A percentile compares a stretch with the other conserved stretches of the same genome.
These are phyloP conservation scores for Jackrogersella minutella DNA, from an alignment of 495 filamentous ascomycete genomes.

Conservation along the genomic window DNA sequence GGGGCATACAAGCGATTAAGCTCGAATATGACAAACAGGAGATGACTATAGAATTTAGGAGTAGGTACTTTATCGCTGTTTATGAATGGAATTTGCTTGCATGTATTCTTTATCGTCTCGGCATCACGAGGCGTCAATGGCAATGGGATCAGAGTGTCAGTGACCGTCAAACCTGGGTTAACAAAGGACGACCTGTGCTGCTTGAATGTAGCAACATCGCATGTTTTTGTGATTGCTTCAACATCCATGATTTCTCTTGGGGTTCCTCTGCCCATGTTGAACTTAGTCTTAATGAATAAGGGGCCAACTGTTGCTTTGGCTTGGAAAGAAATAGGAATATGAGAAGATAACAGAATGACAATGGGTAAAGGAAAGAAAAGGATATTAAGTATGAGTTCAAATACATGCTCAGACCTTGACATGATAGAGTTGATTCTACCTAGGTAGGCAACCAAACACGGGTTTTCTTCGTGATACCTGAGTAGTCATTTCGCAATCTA, in stretches of 20 bases:
- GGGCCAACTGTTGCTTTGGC: neutral
- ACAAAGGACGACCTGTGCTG: slow-evolving; percentile 1
- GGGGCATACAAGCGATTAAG: too few relatives aligned
- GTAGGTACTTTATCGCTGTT: slow-evolving; percentile 42
- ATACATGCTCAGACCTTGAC: too few relatives aligned
- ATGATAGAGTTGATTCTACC: too few relatives aligned
- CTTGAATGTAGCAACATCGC: slow-evolving; percentile 20
- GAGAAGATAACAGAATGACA: neutral
- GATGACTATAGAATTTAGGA: neutral
- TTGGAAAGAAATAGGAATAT: neutral
- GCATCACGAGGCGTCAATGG: slow-evolving; percentile 53
- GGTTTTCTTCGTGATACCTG: too few relatives aligned
- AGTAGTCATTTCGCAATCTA: too few relatives aligned
- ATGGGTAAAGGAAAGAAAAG: neutral
- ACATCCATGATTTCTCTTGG: slow-evolving; percentile 1
- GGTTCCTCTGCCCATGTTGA: neutral
- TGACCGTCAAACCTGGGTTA: slow-evolving; percentile 54
- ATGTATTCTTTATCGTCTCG: slow-evolving; percentile 43
- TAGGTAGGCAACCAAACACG: too few relatives aligned
- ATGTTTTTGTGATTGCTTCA: too few relatives aligned
- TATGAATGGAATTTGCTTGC: slow-evolving; percentile 56
- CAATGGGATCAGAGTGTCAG: slow-evolving; percentile 49
- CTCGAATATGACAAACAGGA: neutral
- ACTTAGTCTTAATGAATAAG: neutral
- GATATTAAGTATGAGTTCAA: too few relatives aligned